These are phyloP conservation scores for Dendrobium officinale DNA, from an alignment of 106 monocot species.

Conservation along the genomic window DNA sequence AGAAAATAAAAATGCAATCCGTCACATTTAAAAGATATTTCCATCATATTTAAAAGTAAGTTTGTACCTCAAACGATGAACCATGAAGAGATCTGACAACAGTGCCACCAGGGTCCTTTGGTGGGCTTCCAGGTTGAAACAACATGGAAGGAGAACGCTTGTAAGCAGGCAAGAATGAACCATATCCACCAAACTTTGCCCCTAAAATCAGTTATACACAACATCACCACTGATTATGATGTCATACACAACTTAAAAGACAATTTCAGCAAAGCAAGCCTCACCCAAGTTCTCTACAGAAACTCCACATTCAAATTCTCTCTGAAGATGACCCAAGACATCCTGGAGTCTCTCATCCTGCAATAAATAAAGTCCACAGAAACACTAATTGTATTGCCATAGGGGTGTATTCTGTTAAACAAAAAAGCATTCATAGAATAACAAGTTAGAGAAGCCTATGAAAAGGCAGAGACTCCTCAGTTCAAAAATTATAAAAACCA, in stretches of 20 bases:
- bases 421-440: not conserved
- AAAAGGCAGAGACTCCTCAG: not conserved
- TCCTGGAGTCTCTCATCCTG: not conserved
- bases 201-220: not conserved
- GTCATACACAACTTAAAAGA: not conserved
- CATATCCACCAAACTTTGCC: not conserved
- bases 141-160: not conserved
- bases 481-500: not conserved
- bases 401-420: not conserved
- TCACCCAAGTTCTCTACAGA: not conserved
- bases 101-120: not conserved
- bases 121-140: not conserved
- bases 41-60: not conserved
- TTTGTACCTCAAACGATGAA: not conserved
- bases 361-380: not conserved
- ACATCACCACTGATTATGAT: not conserved
- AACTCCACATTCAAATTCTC: not conserved
- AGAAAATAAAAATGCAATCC: not conserved
- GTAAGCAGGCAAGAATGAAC: not conserved
- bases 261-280: not conserved
- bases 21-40: not conserved
- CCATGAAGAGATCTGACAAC: not conserved
- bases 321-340: constrained; percentile 1
- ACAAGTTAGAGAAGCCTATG: not conserved
- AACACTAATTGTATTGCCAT: not conserved